A percentile compares a stretch with the other conserved stretches of the same genome.
These are phyloP conservation scores for Metroxylon sagu DNA, from an alignment of 176 grass and related monocot genomes.

Conservation along the genomic window DNA sequence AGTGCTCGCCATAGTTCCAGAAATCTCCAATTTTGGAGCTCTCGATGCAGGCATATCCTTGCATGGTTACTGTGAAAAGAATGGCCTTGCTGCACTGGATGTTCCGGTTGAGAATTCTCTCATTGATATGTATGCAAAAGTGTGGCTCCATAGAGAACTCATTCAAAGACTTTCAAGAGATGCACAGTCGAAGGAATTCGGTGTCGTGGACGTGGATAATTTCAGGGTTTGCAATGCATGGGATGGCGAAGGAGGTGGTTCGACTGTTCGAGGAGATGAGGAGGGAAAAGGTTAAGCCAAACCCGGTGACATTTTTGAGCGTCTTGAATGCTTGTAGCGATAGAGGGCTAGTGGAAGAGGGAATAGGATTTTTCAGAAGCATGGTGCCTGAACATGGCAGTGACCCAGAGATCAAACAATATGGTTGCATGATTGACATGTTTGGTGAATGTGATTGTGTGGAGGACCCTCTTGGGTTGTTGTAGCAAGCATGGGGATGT, in stretches of 20 bases:
- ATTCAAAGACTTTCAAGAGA: conserved; percentile 31
- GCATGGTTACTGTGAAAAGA: conserved; percentile 39
- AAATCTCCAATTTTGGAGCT: conserved; percentile 29
- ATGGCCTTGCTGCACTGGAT: conserved; percentile 23
- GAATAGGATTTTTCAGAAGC: conserved; percentile 40
- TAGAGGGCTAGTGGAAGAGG: conserved; percentile 55
- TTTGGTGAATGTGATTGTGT: conserved; percentile 53
- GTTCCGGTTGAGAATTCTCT: conserved; percentile 45
- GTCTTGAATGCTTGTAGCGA: conserved; percentile 56
- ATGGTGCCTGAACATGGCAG: conserved; percentile 53
- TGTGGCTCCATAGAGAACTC: conserved; percentile 40
- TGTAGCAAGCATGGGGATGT: conserved; percentile 65
- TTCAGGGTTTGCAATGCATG: conserved; percentile 49
- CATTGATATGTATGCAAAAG: conserved; percentile 53
- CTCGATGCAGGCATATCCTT: conserved; percentile 19
- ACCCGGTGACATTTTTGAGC: conserved; percentile 48
- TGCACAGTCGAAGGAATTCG: conserved; percentile 35
- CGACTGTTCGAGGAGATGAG: conserved; percentile 42
- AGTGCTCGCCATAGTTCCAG: conserved; percentile 34
- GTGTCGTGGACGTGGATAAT: conserved; percentile 67
- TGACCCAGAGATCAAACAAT: conserved; percentile 55
- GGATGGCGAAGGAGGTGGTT: conserved; percentile 35
- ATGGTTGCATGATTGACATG: conserved; percentile 62
- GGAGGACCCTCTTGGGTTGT: conserved; percentile 54
- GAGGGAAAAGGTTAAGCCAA: conserved; percentile 29